Evolutionary conservation across 2,329 filamentous ascomycete genomes (phyloP), one percentile per base, ranked within the genome.

Genomic region (Ceratocystis papillata): DNA sequence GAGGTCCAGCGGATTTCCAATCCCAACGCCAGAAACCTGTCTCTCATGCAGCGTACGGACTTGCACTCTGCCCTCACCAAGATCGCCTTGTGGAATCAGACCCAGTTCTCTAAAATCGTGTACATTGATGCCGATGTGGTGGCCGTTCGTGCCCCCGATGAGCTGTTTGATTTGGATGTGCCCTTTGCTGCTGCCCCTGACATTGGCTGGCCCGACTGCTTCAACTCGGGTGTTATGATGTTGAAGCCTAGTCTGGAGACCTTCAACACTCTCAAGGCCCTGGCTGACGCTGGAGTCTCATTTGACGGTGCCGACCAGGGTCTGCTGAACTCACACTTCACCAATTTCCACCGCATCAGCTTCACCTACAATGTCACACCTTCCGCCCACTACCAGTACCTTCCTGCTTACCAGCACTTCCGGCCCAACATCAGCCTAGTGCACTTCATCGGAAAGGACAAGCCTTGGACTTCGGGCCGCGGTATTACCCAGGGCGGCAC

Each of bases 241-340:
- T 77, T 99, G 68, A 87, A 82, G 17, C 94, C 94, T 44, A 88
- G 93, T 76, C 80, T 92, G 82, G 88, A 87, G 67, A 92, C 96
- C 70, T 97, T 92, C 76, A 87, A 90, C 76, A 88, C 90, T 53
- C 81, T 99, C 73, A 80, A 86, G 69, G 89, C 89, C 69, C 85
- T 96, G 80, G 91, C 94, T 30, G 83, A 91, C 71, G 81, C 86
- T 65, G 92, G 92, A 30, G 89, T 93, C 73, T 96, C 92, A 70
- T 99, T 99, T 73, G 94, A 99, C 74, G 94, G 94, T 62, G 94
- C 94, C 46, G 94, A 99, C 74, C 94, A 99, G 77, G 94, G 94
- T 65, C 79, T 99, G 63, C 78, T 99, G 71, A 99, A 99, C 75
- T 92, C 95, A 81, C 88, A 97, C 77, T 99, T 94, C 77, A 83